Conservation (phyloP, 2,329 filamentous ascomycete genomes). For the Macrophomina tecta region DNA sequence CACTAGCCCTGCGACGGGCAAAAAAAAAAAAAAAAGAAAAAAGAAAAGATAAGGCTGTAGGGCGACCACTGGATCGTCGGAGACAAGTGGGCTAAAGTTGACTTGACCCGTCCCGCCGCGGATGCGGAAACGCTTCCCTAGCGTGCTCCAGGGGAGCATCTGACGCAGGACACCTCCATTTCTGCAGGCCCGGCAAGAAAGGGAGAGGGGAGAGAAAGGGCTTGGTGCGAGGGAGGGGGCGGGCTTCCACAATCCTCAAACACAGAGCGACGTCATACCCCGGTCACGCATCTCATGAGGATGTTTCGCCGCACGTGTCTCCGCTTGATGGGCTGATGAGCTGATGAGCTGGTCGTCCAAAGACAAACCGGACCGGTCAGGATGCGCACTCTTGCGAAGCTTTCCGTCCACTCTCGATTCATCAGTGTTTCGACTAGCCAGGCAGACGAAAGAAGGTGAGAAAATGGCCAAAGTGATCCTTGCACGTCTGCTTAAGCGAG, state of each 20-base stretch:
- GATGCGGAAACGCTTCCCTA: conserved; percentile 20
- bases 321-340: neutral
- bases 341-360: neutral
- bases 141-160: neutral
- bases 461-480: neutral
- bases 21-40: no score
- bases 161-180: neutral
- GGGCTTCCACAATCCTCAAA: neutral
- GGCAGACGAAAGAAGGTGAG: neutral
- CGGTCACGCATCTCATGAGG: neutral
- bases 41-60: neutral
- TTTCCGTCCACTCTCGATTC: neutral
- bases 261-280: conserved; percentile 4
- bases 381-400: neutral
- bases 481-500: neutral
- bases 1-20: no score
- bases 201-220: neutral
- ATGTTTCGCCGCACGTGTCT: neutral
- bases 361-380: neutral
- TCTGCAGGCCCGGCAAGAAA: neutral
- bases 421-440: neutral
- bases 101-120: neutral
- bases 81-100: neutral
- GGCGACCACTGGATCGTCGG: neutral
- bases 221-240: neutral